phyloP scores from a whole-genome alignment of 2,329 filamentous ascomycete species.

The Tolypocladium nubicola region DNA sequence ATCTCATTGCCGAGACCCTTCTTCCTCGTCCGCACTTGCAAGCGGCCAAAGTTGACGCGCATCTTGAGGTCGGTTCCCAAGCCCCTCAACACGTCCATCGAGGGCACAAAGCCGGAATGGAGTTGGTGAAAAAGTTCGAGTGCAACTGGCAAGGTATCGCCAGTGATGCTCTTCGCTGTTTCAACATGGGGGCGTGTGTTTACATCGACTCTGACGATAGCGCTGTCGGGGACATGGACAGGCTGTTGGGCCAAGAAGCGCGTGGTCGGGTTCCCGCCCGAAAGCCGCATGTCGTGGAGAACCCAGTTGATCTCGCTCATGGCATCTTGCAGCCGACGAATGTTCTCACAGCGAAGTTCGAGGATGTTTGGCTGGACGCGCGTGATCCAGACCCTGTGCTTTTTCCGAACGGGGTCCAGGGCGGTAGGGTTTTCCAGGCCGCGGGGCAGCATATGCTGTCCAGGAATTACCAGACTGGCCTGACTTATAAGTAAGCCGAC shows the following conservation, averaged over 20 bases:
- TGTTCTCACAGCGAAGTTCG: slow-evolving; percentile 12
- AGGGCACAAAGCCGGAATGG: slow-evolving; percentile 7
- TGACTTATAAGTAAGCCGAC: slow-evolving; percentile 6
- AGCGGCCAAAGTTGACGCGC: slow-evolving; percentile 20
- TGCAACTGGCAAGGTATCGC: background rate
- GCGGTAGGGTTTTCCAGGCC: slow-evolving; percentile 11
- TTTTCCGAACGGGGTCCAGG: slow-evolving; percentile 17
- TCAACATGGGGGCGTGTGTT: slow-evolving; percentile 12
- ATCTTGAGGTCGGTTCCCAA: slow-evolving; percentile 16
- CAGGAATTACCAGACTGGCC: slow-evolving; percentile 17
- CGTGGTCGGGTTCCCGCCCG: slow-evolving; percentile 11
- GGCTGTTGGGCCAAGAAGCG: slow-evolving; percentile 18
- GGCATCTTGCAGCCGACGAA: slow-evolving; percentile 14
- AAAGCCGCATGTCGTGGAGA: slow-evolving; percentile 21
- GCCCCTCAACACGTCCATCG: slow-evolving; percentile 13
- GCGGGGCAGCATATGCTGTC: slow-evolving; percentile 13
- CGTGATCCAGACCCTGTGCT: slow-evolving; percentile 20
- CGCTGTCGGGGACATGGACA: slow-evolving; percentile 4
- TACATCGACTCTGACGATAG: slow-evolving; percentile 11
- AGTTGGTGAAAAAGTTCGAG: slow-evolving; percentile 10
- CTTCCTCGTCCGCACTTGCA: slow-evolving; percentile 15
- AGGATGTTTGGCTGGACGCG: slow-evolving; percentile 12
- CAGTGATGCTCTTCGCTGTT: background rate
- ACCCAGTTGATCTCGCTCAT: slow-evolving; percentile 17
- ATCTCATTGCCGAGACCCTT: slow-evolving; percentile 12